Conservation (phyloP, 108 stramenopile genomes). For the Skeletonema costatum region DNA sequence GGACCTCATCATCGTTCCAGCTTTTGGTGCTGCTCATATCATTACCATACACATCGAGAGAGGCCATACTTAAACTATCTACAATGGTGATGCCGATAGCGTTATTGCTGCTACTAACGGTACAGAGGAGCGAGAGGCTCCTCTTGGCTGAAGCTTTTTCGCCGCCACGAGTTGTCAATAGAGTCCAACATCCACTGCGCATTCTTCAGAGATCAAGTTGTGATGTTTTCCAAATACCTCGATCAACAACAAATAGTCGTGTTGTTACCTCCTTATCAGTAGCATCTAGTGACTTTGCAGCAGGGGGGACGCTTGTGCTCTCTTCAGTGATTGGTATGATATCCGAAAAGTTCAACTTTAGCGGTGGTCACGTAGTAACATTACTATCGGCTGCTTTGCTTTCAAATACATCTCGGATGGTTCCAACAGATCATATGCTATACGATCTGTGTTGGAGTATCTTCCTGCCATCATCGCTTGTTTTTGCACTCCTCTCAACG, state of each 20-base stretch:
- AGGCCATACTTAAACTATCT: too few relatives aligned
- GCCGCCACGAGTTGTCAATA: neutral
- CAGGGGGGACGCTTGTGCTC: conserved; percentile 6
- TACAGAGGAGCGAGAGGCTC: neutral
- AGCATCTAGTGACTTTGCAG: conserved; percentile 1
- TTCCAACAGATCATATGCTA: conserved; percentile 53
- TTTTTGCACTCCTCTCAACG: conserved; percentile 51
- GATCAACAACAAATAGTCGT: neutral
- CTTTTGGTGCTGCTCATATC: too few relatives aligned
- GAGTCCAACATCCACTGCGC: neutral
- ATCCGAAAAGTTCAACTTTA: conserved; percentile 7
- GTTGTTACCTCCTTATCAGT: neutral
- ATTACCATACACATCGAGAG: too few relatives aligned
- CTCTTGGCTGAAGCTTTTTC: neutral
- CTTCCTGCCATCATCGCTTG: conserved; percentile 69
- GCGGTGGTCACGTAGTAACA: conserved; percentile 57
- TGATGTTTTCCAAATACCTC: neutral
- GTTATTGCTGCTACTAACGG: neutral
- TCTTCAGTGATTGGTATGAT: conserved; percentile 7
- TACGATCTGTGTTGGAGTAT: conserved; percentile 72
- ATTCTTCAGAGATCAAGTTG: neutral
- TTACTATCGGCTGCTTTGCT: conserved; percentile 50
- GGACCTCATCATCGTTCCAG: too few relatives aligned
- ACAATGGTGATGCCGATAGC: neutral
- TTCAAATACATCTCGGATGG: conserved; percentile 46